Base-by-base conservation (phyloP, 1,284 basidiomycete genomes). In the Cutaneotrichosporon mucoides region DNA sequence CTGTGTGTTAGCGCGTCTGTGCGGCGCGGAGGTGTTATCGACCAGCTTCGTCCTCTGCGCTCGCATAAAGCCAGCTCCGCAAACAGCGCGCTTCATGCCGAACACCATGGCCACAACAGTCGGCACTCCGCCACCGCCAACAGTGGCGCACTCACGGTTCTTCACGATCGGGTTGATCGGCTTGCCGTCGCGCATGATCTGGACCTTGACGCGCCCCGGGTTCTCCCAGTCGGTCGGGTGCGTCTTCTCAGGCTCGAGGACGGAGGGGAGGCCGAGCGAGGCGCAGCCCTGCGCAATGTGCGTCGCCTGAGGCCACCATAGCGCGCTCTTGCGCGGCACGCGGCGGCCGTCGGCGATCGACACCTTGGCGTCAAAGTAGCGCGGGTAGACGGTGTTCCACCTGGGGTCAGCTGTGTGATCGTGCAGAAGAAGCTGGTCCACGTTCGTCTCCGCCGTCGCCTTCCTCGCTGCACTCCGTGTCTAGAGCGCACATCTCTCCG, bases 201-300 rank as follows among this genome's bases (percentile, higher is more conserved):
- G 89, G 37, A 97, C 90, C 66, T 92, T 87, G 62, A 97, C 89
- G 41, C 94, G 84, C 10, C 92, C 92, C 0, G 92, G 92, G 73
- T 98, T 98, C 73, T 90, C 92, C 93, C 94, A 97, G 75, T 98
- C 94, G 59, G 90, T 84, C 6, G 94, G 94, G 72, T 98, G 94
- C 36, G 85, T 83, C 78, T 93, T 95, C 73, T 85, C 84, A 10
- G 81, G 79, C 76, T 97, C 93, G 67, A 95, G 89, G 3, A 93
- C 82, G 6, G 87, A 86, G 10, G 86, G 85, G 3, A 97, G 81
- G 3, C 90, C 88, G 8, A 98, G 79, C 11, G 85, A 79, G 65
- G 82, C 84, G 36, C 88, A 87, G 2, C 91, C 92, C 62, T 92
- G 87, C 5, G 90, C 89, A 58, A 98, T 92, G 73, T 92, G 89